Percentiles rank a stretch among this genome's conserved stretches.
These are phyloP conservation scores for Phyllosticta ampelicida DNA, from an alignment of 2,329 filamentous ascomycete genomes.

Conservation along the genomic window DNA sequence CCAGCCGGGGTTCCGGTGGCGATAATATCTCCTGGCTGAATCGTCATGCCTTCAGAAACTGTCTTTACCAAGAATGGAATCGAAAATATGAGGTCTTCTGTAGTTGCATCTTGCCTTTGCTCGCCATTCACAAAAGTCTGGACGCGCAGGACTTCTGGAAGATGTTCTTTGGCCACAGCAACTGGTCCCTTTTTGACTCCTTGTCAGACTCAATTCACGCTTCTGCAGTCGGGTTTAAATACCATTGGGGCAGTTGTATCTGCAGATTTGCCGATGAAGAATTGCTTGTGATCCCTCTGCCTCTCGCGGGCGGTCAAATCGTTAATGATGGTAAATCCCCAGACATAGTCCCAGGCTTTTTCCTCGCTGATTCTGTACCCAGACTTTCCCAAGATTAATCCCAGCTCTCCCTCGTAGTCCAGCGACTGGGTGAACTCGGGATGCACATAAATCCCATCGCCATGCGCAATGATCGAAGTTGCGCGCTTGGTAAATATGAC, in stretches of 20 bases:
- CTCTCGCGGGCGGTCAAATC: constrained; percentile 45
- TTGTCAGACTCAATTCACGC: neutral
- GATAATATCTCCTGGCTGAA: constrained; percentile 37
- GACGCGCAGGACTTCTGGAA: constrained; percentile 33
- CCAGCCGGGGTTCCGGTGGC: constrained; percentile 36
- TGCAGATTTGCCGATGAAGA: constrained; percentile 46
- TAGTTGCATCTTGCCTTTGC: constrained; percentile 38
- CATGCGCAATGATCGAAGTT: constrained; percentile 42
- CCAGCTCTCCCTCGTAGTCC: constrained; percentile 49
- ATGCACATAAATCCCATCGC: constrained; percentile 38
- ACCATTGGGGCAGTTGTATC: constrained; percentile 49
- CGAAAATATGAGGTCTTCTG: constrained; percentile 34
- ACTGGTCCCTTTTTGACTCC: constrained; percentile 32
- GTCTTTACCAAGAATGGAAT: constrained; percentile 38
- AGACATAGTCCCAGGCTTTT: constrained; percentile 42
- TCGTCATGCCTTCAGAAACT: constrained; percentile 33
- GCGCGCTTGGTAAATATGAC: constrained; percentile 47
- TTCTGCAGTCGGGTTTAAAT: neutral
- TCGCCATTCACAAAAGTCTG: constrained; percentile 42
- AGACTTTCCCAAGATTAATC: constrained; percentile 43
- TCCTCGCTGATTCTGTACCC: constrained; percentile 35
- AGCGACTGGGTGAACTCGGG: constrained; percentile 38
- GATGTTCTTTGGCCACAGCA: constrained; percentile 37
- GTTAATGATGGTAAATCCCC: constrained; percentile 48
- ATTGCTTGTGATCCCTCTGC: constrained; percentile 50